These are phyloP conservation scores for Astraeus odoratus DNA, from an alignment of 768 basidiomycete species.

Conservation along the genomic window DNA sequence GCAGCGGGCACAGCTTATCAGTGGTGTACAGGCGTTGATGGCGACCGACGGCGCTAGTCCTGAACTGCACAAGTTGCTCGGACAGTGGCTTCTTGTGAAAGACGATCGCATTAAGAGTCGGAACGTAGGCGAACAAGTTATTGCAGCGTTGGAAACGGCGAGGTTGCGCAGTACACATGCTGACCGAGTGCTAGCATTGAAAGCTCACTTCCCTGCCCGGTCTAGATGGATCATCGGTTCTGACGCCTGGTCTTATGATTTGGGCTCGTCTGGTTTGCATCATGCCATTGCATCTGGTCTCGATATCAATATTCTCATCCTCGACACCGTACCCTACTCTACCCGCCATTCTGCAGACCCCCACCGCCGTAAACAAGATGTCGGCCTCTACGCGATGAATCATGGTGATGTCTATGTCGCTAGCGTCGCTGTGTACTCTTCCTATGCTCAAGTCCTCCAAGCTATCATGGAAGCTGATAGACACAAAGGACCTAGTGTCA, in stretches of 20 bases:
- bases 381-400: conserved; percentile 97
- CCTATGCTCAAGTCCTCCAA: conserved; percentile 91
- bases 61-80: conserved; percentile 65
- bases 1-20: conserved; percentile 60
- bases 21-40: conserved; percentile 60
- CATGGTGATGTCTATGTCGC: conserved; percentile 96
- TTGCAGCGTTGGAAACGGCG: conserved; percentile 39
- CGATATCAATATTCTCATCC: conserved; percentile 91
- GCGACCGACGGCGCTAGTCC: conserved; percentile 39
- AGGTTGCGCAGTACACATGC: conserved; percentile 37
- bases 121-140: conserved; percentile 51
- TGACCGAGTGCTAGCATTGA: conserved; percentile 51
- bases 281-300: conserved; percentile 88
- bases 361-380: conserved; percentile 86
- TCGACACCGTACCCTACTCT: conserved; percentile 90
- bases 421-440: conserved; percentile 91
- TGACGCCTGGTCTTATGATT: conserved; percentile 96
- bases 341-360: conserved; percentile 62
- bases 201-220: conserved; percentile 53
- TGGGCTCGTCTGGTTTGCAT: conserved; percentile 92
- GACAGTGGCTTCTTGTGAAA: conserved; percentile 72
- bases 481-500: conserved; percentile 83
- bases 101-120: conserved; percentile 63
- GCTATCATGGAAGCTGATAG: conserved; percentile 85
- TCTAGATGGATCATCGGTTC: conserved; percentile 98